A percentile compares a stretch with the other conserved stretches of the same genome.
Evolutionary conservation across 78 protist species (phyloP).

Genomic region (Acrasis kona): DNA sequence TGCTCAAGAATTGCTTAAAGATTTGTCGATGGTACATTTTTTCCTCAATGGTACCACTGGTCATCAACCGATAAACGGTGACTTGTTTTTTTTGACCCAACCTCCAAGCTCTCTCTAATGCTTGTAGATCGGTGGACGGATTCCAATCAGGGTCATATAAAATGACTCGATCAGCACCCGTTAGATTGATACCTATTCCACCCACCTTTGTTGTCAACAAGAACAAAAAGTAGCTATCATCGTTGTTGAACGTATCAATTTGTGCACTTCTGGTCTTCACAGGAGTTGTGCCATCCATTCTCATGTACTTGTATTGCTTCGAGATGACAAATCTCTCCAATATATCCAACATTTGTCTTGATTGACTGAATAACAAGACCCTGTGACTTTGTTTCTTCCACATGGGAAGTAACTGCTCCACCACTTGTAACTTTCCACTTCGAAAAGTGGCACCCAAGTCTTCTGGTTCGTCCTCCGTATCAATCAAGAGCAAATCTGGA

Average conservation of each 20-base stretch:
- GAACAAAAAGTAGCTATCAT: conserved; percentile 52
- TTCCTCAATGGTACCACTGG: conserved; percentile 88
- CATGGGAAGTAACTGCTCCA: conserved; percentile 50
- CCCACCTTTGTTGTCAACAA: conserved; percentile 85
- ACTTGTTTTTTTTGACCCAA: conserved; percentile 85
- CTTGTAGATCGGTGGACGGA: conserved; percentile 74
- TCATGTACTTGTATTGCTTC: conserved; percentile 7
- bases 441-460: neutral
- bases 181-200: conserved; percentile 91
- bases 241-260: conserved; percentile 46
- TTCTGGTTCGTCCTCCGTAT: neutral
- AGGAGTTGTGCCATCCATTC: conserved; percentile 92
- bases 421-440: conserved; percentile 67
- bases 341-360: conserved; percentile 87
- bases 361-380: conserved; percentile 81
- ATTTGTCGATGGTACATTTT: conserved; percentile 92
- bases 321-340: conserved; percentile 39
- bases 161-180: conserved; percentile 89
- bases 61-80: conserved; percentile 69
- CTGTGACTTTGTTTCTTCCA: conserved; percentile 79
- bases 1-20: conserved; percentile 82
- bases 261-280: conserved; percentile 27
- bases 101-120: conserved; percentile 92
- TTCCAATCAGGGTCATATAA: conserved; percentile 96
- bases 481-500: conserved; percentile 55